A percentile compares a stretch with the other conserved stretches of the same genome.
Evolutionary conservation across 768 basidiomycete species (phyloP).

Genomic region (Leccinum uliginosum): DNA sequence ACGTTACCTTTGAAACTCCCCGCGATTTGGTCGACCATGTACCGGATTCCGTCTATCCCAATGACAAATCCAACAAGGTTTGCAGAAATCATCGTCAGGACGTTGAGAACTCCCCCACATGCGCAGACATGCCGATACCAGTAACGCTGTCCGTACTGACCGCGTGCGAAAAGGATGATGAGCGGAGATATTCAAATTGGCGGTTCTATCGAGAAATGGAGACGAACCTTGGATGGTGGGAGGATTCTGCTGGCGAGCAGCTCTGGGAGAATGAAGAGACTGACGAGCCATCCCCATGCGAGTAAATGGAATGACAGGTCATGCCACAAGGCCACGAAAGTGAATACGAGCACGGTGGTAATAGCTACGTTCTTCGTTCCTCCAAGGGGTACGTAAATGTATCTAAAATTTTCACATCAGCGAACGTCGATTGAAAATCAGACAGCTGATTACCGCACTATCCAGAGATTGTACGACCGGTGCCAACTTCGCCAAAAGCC

Average conservation of each 20-base stretch:
- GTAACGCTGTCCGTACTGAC: constrained; percentile 55
- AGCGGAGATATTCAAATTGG: not conserved
- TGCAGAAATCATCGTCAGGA: constrained; percentile 85
- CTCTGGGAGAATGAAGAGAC: constrained; percentile 87
- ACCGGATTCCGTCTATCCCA: constrained; percentile 72
- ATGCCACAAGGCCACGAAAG: constrained; percentile 98
- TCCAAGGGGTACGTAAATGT: constrained; percentile 92
- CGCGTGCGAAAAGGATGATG: not conserved
- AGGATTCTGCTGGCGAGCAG: constrained; percentile 57
- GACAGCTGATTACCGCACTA: constrained; percentile 58
- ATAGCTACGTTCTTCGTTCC: constrained; percentile 54
- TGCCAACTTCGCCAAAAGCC: constrained; percentile 99
- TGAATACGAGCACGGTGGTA: constrained; percentile 79
- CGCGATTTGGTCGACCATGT: constrained; percentile 59
- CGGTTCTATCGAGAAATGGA: not conserved
- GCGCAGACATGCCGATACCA: constrained; percentile 92
- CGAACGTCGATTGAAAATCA: not conserved
- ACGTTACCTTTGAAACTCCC: constrained; percentile 61
- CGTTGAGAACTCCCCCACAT: constrained; percentile 76
- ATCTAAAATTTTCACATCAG: constrained; percentile 46
- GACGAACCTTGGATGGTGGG: constrained; percentile 56
- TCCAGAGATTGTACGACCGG: constrained; percentile 93
- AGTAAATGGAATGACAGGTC: constrained; percentile 84
- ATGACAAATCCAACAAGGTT: constrained; percentile 96
- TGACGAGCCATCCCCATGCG: constrained; percentile 96